Base-by-base conservation (phyloP, 345 rosid genomes). In the Sisymbrium irio region DNA sequence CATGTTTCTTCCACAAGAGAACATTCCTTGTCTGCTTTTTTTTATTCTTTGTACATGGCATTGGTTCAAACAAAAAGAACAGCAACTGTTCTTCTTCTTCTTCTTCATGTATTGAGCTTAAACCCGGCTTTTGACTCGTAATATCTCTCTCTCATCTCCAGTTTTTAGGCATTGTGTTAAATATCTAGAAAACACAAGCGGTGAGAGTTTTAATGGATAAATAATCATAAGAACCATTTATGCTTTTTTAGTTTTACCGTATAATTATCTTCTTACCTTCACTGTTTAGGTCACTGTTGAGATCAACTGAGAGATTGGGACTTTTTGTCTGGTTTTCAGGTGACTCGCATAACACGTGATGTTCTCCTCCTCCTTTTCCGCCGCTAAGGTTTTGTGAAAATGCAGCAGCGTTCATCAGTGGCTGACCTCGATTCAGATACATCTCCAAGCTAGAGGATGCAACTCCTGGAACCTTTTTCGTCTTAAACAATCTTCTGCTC, bases 401-500 rank as follows among this genome's bases (percentile, higher is more conserved):
- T 32, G 83, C 69, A 62, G 83, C 72, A 60, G 79, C 41, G 15
- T 82, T 84, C 65, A 83, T 50, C 70, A 73, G 80, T 54, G 72
- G 68, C 70, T 77, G 87, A 69, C 15, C 11, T 20, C 83, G 87
- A 71, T 70, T 86, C 79, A 81, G 65, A 76, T 77, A 87, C 78
- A 85, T 78, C 81, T 82, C 94, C 75, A 82, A 72, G 77, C 76
- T 79, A 47, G 92, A 72, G 50, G 84, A 72, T 49, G 85, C 59
- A n/a, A 81, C 65, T 65, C 82, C 91, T 42, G 75, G 51, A 80
- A 72, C 79, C 72, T 85, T 92, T 85, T 77, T 85, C 61, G 73
- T 72, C 77, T 89, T 90, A 4, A 27, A 53, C 62, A 83, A 70
- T 83, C 83, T 83, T 68, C 85, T 95, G 85, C 91, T 82, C 55